A percentile compares a stretch with the other conserved stretches of the same genome.
These are phyloP conservation scores for Mycena chlorophos DNA, from an alignment of 768 basidiomycete species.

Conservation along the genomic window DNA sequence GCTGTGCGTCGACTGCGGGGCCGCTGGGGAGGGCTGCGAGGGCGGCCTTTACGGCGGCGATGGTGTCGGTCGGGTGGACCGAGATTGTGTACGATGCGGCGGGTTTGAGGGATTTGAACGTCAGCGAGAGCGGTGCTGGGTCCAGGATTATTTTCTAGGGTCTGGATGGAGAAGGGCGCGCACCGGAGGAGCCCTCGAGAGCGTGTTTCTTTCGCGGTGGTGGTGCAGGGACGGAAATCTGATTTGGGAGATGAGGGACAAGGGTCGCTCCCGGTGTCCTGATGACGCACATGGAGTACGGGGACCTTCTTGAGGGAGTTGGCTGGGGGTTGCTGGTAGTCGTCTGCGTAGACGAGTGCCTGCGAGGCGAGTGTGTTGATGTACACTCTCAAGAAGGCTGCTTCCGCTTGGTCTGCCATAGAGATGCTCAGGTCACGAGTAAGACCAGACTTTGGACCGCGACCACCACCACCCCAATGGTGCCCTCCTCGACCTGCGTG, in stretches of 20 bases:
- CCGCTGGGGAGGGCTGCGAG: slow-evolving; percentile 68
- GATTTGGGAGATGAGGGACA: slow-evolving; percentile 2
- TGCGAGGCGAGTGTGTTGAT: slow-evolving; percentile 64
- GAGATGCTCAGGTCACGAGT: background rate
- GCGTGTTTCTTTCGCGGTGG: slow-evolving; percentile 42
- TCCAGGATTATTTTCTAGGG: background rate
- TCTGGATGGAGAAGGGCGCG: background rate
- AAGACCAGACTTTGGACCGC: background rate
- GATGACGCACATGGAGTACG: slow-evolving; percentile 58
- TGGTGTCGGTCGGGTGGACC: slow-evolving; percentile 79
- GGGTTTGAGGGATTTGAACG: slow-evolving; percentile 92
- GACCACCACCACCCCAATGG: background rate
- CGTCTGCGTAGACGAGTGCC: slow-evolving; percentile 67
- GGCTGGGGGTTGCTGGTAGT: slow-evolving; percentile 73
- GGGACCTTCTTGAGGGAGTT: slow-evolving; percentile 70
- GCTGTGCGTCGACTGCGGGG: slow-evolving; percentile 77
- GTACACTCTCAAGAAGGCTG: slow-evolving; percentile 67
- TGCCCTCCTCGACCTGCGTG: background rate
- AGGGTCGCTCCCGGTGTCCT: background rate
- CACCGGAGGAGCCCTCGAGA: background rate
- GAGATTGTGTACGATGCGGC: slow-evolving; percentile 70
- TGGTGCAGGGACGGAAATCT: slow-evolving; percentile 63
- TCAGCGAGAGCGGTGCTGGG: slow-evolving; percentile 60
- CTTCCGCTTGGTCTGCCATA: slow-evolving; percentile 58
- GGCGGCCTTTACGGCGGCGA: slow-evolving; percentile 75